Conservation (phyloP, 2,329 filamentous ascomycete species). For the Helicocarpus griseus region DNA sequence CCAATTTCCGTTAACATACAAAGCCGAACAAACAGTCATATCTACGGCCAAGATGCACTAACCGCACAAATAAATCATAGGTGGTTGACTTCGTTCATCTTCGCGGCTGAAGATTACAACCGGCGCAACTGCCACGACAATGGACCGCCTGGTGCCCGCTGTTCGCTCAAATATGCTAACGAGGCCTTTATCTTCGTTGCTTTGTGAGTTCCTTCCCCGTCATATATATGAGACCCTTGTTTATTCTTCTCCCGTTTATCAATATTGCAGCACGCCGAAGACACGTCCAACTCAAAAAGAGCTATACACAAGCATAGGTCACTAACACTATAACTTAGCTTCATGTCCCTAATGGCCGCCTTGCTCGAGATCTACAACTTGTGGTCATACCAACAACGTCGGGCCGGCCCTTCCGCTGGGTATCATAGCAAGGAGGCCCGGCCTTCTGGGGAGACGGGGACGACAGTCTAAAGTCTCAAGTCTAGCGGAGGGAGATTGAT, state of each 20-base stretch:
- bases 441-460: conserved; percentile 7
- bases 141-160: conserved; percentile 24
- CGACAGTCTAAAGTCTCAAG: too few relatives aligned
- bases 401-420: neutral
- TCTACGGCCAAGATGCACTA: neutral
- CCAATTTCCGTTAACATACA: too few relatives aligned
- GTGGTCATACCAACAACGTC: conserved; percentile 24
- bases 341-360: conserved; percentile 33
- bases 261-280: too few relatives aligned
- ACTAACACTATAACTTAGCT: conserved; percentile 18
- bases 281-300: neutral
- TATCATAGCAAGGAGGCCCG: conserved; percentile 9
- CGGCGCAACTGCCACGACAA: conserved; percentile 22
- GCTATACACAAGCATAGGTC: neutral
- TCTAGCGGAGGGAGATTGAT: too few relatives aligned
- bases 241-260: too few relatives aligned
- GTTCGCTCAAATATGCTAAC: conserved; percentile 30
- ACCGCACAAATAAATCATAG: conserved; percentile 14
- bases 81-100: conserved; percentile 41
- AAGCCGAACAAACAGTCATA: too few relatives aligned
- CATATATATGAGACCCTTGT: too few relatives aligned
- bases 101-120: conserved; percentile 38
- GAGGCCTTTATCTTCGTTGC: conserved; percentile 38
- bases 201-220: conserved; percentile 27
- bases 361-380: conserved; percentile 28